Evolutionary conservation across 108 stramenopile species (phyloP).

Genomic region (Cyclotella kingstonii): DNA sequence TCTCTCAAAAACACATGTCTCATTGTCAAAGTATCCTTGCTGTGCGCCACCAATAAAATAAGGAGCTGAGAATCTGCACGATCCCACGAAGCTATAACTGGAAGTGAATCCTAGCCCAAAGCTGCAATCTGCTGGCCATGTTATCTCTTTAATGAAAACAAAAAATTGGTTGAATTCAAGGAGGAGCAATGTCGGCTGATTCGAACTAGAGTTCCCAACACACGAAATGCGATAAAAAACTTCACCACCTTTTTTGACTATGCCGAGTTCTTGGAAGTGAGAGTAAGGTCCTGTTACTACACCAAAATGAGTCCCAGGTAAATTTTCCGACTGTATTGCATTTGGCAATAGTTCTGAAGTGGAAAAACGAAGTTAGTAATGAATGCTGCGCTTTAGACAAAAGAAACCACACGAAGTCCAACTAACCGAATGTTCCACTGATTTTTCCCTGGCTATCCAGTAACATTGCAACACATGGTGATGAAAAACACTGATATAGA

Average conservation of each 20-base stretch:
- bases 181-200: constrained; percentile 52
- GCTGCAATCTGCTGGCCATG: constrained; percentile 42
- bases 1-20: constrained; percentile 45
- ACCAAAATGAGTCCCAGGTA: constrained; percentile 27
- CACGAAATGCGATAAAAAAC: constrained; percentile 58
- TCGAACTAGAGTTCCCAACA: constrained; percentile 48
- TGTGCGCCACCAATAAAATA: constrained; percentile 24
- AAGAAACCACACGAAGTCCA: neutral
- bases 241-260: constrained; percentile 33
- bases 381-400: neutral
- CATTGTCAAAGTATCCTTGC: constrained; percentile 17
- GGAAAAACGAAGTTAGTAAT: neutral
- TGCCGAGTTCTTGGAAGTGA: constrained; percentile 54
- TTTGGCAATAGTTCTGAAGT: constrained; percentile 55
- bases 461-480: constrained; percentile 60
- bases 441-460: constrained; percentile 57
- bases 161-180: constrained; percentile 66
- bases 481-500: constrained; percentile 64
- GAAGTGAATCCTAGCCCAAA: constrained; percentile 45
- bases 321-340: constrained; percentile 39
- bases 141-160: constrained; percentile 49
- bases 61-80: constrained; percentile 54
- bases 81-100: constrained; percentile 53
- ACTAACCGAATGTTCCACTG: constrained; percentile 51
- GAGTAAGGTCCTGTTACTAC: constrained; percentile 58